Percentiles rank a stretch among this genome's conserved stretches.
Conservation (phyloP, 257 asterid genomes). For the Solanum chmielewskii region DNA sequence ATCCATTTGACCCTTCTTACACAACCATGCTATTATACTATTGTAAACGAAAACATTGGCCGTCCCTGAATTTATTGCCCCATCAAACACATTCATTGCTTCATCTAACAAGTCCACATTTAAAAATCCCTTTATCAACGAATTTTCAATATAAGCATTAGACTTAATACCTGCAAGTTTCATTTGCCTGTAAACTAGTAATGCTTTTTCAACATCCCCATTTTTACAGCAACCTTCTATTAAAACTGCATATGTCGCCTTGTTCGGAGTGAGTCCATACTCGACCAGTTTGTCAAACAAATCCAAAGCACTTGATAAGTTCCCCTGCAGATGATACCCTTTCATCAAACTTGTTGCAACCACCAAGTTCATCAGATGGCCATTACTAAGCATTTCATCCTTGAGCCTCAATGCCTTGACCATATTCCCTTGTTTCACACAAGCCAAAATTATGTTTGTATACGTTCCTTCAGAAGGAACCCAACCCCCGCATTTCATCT, state of each 20-base stretch:
- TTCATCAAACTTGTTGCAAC: slow-evolving; percentile 82
- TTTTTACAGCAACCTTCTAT: slow-evolving; percentile 65
- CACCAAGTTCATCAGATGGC: slow-evolving; percentile 50
- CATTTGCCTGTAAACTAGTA: slow-evolving; percentile 43
- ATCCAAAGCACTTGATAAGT: slow-evolving; percentile 44
- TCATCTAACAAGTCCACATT: slow-evolving; percentile 24
- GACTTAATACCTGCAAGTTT: slow-evolving; percentile 51
- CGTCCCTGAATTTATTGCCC: slow-evolving; percentile 41
- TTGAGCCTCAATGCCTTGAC: slow-evolving; percentile 49
- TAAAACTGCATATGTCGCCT: slow-evolving; percentile 72
- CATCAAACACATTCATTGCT: slow-evolving; percentile 42
- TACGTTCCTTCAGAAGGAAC: slow-evolving; percentile 50
- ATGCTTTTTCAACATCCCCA: slow-evolving; percentile 47
- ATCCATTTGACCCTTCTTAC: slow-evolving; percentile 34
- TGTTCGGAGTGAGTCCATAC: slow-evolving; percentile 52
- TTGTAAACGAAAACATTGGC: slow-evolving; percentile 63
- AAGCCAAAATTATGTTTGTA: slow-evolving; percentile 39
- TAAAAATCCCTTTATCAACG: slow-evolving; percentile 56
- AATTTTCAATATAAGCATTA: slow-evolving; percentile 36
- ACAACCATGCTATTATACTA: slow-evolving; percentile 44
- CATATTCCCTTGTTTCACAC: slow-evolving; percentile 58
- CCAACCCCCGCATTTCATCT: slow-evolving; percentile 67
- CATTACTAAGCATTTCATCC: slow-evolving; percentile 63
- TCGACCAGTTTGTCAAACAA: slow-evolving; percentile 38
- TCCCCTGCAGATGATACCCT: slow-evolving; percentile 58